These are phyloP conservation scores for Tephrocybe sp. DNA, from an alignment of 768 basidiomycete species.

Conservation along the genomic window DNA sequence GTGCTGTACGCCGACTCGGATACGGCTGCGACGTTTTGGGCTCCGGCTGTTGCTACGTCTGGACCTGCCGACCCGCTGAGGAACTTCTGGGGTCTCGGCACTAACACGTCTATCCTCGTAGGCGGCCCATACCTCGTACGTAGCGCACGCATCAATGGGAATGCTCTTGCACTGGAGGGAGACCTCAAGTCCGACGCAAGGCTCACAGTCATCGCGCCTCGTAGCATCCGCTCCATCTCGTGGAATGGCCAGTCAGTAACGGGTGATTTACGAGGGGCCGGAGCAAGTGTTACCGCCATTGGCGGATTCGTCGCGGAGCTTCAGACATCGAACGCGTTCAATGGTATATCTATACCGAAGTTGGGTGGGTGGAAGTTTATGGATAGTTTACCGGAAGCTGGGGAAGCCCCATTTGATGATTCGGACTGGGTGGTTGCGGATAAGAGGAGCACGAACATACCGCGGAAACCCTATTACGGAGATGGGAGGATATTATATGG, in stretches of 20 bases:
- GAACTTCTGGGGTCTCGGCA: conserved; percentile 74
- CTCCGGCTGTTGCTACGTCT: conserved; percentile 61
- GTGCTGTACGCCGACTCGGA: conserved; percentile 66
- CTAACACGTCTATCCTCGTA: conserved; percentile 65
- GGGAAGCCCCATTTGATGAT: conserved; percentile 64
- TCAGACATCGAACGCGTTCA: conserved; percentile 24
- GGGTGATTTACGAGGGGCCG: conserved; percentile 28
- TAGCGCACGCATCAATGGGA: conserved; percentile 47
- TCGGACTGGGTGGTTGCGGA: conserved; percentile 63
- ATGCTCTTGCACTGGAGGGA: conserved; percentile 58
- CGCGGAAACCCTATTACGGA: conserved; percentile 66
- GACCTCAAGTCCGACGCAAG: conserved; percentile 62
- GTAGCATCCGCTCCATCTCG: conserved; percentile 48
- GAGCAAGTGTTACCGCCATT: conserved; percentile 27
- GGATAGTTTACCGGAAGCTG: conserved; percentile 74
- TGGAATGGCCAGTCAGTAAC: conserved; percentile 70
- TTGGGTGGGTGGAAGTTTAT: conserved; percentile 73
- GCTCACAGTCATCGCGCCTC: conserved; percentile 66
- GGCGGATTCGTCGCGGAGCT: conserved; percentile 55
- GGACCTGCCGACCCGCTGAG: conserved; percentile 38
- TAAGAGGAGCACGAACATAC: conserved; percentile 73
- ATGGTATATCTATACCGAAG: conserved; percentile 41
- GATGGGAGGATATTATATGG: conserved; percentile 81
- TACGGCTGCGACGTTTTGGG: conserved; percentile 75
- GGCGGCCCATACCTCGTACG: conserved; percentile 69